Evolutionary conservation across 2,329 filamentous ascomycete species (phyloP), one percentile per base, ranked within the genome.

Genomic region (Fonsecaea pedrosoi): DNA sequence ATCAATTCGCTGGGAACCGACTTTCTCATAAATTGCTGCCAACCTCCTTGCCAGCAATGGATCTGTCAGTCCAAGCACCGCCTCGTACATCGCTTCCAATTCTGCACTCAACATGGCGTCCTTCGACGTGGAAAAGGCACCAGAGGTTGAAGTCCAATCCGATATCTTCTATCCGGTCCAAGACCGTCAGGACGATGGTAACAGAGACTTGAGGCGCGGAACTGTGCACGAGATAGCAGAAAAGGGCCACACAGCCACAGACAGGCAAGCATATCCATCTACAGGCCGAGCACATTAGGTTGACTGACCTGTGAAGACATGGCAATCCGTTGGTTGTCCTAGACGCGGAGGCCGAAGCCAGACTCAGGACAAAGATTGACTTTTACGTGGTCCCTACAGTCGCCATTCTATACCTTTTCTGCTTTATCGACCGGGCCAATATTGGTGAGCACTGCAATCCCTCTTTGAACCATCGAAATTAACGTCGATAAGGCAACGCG

Each of bases 361-460:
- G 80, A 60, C 80, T 91, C 18, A 81, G 87, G 4, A 77, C 79
- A 72, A 91, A 91, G 75, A 87, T 91, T 57, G 89, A 91, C 71
- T 70, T 89, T 5, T 84, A 81, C 72, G 85, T 90, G 50, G 81
- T 91, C 0, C 89, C 89, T 0, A 90, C 87, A 0, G 87, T 90
- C 0, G 79, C 88, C 0, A 64, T 91, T 0, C 78, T 91, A 3
- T 91, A 91, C 72, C 82, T 91, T 0, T 91, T 91, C 73, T 91
- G 89, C 78, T 91, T 91, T 77, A 90, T 92, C 69, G 89, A 66
- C 54, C 60, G 89, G 15, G 87, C 89, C 32, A 79, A 79, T 66
- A 89, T 66, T 55, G 81, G 79, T 61, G 30, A 53, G 42, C 40
- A 13, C 6, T 12, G 34, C n/a, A 42, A 12, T 54, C 34, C 25